Conservation (phyloP, 1,284 basidiomycete species). For the Cryptococcus depauperatus region DNA sequence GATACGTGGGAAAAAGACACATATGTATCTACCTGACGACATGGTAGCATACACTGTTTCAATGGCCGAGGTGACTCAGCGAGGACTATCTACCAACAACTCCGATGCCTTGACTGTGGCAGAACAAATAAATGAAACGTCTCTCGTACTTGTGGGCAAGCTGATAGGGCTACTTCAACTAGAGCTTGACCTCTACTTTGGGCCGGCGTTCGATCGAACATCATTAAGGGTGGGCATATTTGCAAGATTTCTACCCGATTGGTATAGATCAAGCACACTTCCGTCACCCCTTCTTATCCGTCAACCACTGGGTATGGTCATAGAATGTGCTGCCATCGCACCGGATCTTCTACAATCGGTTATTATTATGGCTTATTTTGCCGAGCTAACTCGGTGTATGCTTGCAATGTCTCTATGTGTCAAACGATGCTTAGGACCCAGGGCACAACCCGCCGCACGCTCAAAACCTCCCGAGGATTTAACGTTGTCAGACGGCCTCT, state of each 20-base stretch:
- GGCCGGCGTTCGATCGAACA: conserved; percentile 53
- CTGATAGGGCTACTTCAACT: conserved; percentile 56
- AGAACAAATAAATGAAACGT: conserved; percentile 68
- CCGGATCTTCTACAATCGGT: conserved; percentile 81
- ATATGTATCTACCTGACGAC: conserved; percentile 78
- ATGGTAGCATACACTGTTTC: conserved; percentile 80
- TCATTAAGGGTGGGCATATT: conserved; percentile 71
- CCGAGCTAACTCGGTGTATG: conserved; percentile 72
- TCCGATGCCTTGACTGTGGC: conserved; percentile 50
- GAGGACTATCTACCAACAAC: conserved; percentile 53
- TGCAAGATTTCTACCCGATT: conserved; percentile 77
- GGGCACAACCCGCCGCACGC: conserved; percentile 42
- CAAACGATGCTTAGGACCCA: conserved; percentile 33
- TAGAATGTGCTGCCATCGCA: conserved; percentile 78
- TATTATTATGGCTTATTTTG: conserved; percentile 76
- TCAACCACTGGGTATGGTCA: conserved; percentile 76
- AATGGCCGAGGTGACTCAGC: conserved; percentile 68
- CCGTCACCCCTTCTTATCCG: conserved; percentile 72
- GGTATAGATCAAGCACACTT: conserved; percentile 67
- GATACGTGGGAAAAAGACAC: conserved; percentile 38
- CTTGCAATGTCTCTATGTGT: conserved; percentile 57
- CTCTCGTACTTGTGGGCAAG: conserved; percentile 67
- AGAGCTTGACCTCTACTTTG: conserved; percentile 42
- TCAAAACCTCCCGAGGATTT: conserved; percentile 37
- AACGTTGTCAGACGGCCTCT: conserved; percentile 25